phyloP scores from a whole-genome alignment of 2,329 filamentous ascomycete species.

The Diaporthe sp. region DNA sequence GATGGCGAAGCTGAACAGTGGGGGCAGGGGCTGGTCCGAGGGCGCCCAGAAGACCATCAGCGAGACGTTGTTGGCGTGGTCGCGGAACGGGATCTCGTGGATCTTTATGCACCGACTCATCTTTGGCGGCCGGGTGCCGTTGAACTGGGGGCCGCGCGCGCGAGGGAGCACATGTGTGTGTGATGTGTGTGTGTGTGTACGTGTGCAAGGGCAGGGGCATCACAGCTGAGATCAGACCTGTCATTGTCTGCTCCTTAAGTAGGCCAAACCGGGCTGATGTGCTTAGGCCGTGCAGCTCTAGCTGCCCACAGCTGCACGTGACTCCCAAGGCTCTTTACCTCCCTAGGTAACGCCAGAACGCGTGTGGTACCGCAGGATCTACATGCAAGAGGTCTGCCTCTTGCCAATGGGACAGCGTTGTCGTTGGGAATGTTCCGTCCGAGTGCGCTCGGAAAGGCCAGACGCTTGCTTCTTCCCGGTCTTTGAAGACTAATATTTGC shows the following conservation, averaged over 20 bases:
- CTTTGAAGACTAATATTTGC: not conserved
- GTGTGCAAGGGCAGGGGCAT: not conserved
- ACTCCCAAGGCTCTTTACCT: constrained; percentile 2
- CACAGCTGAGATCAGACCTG: constrained; percentile 1
- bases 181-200: too few relatives aligned
- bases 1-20: constrained; percentile 20
- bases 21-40: constrained; percentile 11
- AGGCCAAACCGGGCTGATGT: constrained; percentile 3
- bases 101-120: constrained; percentile 30
- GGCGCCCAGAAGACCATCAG: constrained; percentile 27
- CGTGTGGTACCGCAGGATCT: constrained; percentile 8
- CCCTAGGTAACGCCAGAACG: not conserved
- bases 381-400: not conserved
- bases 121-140: constrained; percentile 20
- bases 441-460: not conserved
- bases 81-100: constrained; percentile 18
- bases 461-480: constrained; percentile 11
- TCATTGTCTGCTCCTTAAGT: constrained; percentile 27
- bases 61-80: constrained; percentile 22
- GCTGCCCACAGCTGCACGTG: constrained; percentile 13
- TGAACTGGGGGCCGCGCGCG: not conserved
- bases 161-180: constrained; percentile 7
- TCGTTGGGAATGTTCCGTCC: not conserved
- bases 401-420: constrained; percentile 4
- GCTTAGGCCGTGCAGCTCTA: constrained; percentile 25